A percentile compares a stretch with the other conserved stretches of the same genome.
Conservation (phyloP, 1,139 yeast species). For the Zygosaccharomyces sapae region DNA sequence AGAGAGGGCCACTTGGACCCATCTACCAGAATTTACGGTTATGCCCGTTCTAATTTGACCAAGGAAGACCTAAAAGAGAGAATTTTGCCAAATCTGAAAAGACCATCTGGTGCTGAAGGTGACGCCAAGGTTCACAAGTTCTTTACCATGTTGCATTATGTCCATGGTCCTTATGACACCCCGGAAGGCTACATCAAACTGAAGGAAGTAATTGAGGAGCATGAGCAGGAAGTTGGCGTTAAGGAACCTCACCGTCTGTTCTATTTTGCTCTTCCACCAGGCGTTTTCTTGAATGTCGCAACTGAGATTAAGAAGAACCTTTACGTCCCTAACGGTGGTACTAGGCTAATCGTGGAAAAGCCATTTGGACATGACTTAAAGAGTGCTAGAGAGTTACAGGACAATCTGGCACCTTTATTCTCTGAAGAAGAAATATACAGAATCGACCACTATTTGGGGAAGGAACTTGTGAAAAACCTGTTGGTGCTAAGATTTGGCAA, state of each 20-base stretch:
- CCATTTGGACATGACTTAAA: constrained; percentile 94
- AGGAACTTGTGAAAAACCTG: constrained; percentile 95
- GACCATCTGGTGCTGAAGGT: constrained; percentile 45
- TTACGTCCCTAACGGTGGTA: constrained; percentile 64
- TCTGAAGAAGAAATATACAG: constrained; percentile 87
- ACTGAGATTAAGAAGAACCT: constrained; percentile 62
- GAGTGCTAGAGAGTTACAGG: constrained; percentile 72
- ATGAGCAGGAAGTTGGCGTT: constrained; percentile 50
- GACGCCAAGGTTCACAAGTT: constrained; percentile 56
- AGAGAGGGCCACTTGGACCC: constrained; percentile 77
- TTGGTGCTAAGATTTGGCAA: constrained; percentile 87
- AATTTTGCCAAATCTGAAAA: constrained; percentile 63
- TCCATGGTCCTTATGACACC: constrained; percentile 74
- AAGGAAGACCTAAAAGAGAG: constrained; percentile 64
- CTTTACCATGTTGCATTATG: constrained; percentile 59
- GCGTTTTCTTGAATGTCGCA: constrained; percentile 80
- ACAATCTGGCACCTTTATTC: constrained; percentile 76
- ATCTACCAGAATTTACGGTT: constrained; percentile 75
- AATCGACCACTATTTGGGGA: constrained; percentile 95
- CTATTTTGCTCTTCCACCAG: constrained; percentile 93
- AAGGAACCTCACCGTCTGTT: constrained; percentile 67
- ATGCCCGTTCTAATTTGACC: constrained; percentile 77
- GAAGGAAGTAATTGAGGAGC: constrained; percentile 50
- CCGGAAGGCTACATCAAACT: constrained; percentile 66
- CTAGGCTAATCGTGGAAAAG: constrained; percentile 88